A percentile compares a stretch with the other conserved stretches of the same genome.
Evolutionary conservation across 2,329 filamentous ascomycete genomes (phyloP).

Genomic region (Ceratocystis smalleyi): DNA sequence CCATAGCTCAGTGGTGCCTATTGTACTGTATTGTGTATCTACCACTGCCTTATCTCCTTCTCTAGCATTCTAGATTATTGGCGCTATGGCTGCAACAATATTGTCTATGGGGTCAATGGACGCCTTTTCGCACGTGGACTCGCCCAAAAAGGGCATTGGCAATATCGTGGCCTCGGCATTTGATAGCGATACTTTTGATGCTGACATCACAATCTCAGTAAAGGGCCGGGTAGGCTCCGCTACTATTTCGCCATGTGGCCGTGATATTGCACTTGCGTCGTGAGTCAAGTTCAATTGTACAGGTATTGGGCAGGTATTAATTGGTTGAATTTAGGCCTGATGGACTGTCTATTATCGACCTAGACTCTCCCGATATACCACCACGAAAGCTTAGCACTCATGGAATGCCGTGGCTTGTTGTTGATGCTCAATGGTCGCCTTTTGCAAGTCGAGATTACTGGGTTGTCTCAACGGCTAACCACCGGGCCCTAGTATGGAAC

Average conservation of each 20-base stretch:
- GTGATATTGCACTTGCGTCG: slow-evolving; percentile 81
- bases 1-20: background rate
- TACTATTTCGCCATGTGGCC: slow-evolving; percentile 79
- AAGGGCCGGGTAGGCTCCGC: slow-evolving; percentile 73
- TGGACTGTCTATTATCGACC: slow-evolving; percentile 78
- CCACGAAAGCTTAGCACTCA: slow-evolving; percentile 70
- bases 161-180: slow-evolving; percentile 53
- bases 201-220: slow-evolving; percentile 70
- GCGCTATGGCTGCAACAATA: background rate
- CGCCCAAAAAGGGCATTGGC: slow-evolving; percentile 33
- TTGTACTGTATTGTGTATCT: background rate
- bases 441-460: slow-evolving; percentile 81
- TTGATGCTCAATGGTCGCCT: slow-evolving; percentile 93
- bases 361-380: slow-evolving; percentile 76
- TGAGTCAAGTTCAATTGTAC: slow-evolving; percentile 27
- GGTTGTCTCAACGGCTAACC: slow-evolving; percentile 88
- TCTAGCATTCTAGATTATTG: background rate
- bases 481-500: slow-evolving; percentile 90
- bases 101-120: background rate
- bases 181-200: slow-evolving; percentile 76
- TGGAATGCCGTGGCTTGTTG: slow-evolving; percentile 82
- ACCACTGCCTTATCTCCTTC: background rate
- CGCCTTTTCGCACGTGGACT: slow-evolving; percentile 22
- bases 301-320: slow-evolving; percentile 23
- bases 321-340: slow-evolving; percentile 41